phyloP scores from a whole-genome alignment of 2,329 filamentous ascomycete genomes.

The Boeremia exigua region DNA sequence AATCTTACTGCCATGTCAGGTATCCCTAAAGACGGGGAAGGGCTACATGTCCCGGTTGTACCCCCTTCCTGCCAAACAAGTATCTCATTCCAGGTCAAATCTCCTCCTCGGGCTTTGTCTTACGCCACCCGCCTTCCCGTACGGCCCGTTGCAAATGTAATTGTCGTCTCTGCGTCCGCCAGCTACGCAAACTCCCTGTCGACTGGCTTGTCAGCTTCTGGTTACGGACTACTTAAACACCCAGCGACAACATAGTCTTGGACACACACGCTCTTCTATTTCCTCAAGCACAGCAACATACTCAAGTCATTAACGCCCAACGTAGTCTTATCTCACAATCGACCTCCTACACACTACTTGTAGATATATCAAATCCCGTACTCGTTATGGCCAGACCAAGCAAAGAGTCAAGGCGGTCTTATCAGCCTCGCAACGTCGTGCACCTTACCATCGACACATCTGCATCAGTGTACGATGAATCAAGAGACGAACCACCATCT shows the following conservation, averaged over 20 bases:
- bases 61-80: conserved; percentile 26
- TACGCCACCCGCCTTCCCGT: conserved; percentile 43
- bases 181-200: conserved; percentile 32
- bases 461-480: conserved; percentile 2
- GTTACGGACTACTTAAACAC: conserved; percentile 37
- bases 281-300: not conserved
- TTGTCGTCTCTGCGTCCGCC: conserved; percentile 32
- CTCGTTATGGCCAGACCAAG: conserved; percentile 1
- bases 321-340: not conserved
- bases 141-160: conserved; percentile 43
- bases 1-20: conserved; percentile 20
- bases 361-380: not conserved
- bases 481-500: conserved; percentile 48
- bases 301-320: not conserved
- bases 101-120: conserved; percentile 31
- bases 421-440: not conserved
- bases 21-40: conserved; percentile 23
- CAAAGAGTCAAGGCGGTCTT: not conserved
- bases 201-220: conserved; percentile 20
- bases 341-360: not conserved
- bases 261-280: not conserved
- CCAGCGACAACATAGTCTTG: conserved; percentile 24
- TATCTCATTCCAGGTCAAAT: conserved; percentile 35
- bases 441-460: conserved; percentile 4
- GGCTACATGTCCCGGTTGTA: conserved; percentile 25